These are phyloP conservation scores for Pichia sp. DNA, from an alignment of 1,139 yeast genomes.

Conservation along the genomic window DNA sequence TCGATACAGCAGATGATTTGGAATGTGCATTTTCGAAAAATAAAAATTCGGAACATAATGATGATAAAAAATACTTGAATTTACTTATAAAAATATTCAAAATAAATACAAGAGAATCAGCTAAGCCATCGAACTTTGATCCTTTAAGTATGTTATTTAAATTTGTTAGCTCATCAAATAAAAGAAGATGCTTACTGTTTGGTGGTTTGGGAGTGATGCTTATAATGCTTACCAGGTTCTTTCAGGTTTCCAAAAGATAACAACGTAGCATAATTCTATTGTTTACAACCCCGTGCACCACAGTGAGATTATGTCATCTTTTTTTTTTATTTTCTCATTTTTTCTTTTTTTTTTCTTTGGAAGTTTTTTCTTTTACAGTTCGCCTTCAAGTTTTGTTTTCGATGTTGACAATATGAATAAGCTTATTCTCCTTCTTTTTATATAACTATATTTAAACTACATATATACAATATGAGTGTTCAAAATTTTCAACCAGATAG, in stretches of 20 bases:
- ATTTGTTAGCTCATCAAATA: not conserved
- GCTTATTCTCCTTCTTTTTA: not conserved
- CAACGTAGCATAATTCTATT: too few relatives aligned
- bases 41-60: not conserved
- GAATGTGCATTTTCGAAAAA: slow-evolving; percentile 24
- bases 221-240: not conserved
- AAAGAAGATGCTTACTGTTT: not conserved
- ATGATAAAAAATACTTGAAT: slow-evolving; percentile 2
- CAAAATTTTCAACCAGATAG: slow-evolving; percentile 24
- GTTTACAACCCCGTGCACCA: not conserved
- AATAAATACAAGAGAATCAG: not conserved
- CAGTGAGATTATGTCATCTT: not conserved
- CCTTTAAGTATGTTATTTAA: not conserved
- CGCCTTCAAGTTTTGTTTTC: not conserved
- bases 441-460: not conserved
- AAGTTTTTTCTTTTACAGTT: not conserved
- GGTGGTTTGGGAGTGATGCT: slow-evolving; percentile 7
- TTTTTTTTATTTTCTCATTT: not conserved
- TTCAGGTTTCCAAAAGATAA: not conserved
- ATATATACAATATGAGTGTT: slow-evolving; percentile 9
- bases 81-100: slow-evolving; percentile 15
- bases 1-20: slow-evolving; percentile 30
- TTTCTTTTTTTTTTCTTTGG: not conserved
- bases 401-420: not conserved
- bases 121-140: not conserved